Base-by-base conservation (phyloP, 2,329 filamentous ascomycete species). In the Phyllosticta citribraziliensis region DNA sequence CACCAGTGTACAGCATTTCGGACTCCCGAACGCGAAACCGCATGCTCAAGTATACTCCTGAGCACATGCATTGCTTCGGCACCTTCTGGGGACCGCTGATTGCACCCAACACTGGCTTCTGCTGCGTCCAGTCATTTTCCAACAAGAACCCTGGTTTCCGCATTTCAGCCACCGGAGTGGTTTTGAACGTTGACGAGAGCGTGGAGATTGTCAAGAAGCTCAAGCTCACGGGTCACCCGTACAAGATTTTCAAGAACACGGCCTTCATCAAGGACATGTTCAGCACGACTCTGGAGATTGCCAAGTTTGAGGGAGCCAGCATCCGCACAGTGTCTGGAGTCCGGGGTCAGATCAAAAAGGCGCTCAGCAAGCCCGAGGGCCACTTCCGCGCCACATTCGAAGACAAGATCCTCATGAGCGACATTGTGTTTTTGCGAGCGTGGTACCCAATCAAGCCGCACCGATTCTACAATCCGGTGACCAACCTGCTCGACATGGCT, bases 241-340 rank as follows among this genome's bases (percentile, higher is more conserved):
- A 94, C 82, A 97, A 97, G 78, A 95, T 97, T 75, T 97, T 95
- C 84, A 96, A 96, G 77, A 99, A 99, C 79, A 99, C 94, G 0
- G 92, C 94, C 50, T 99, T 99, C 73, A 91, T 99, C 78, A 95
- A 94, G 75, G 91, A 96, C 77, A 99, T 99, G 94, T 99, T 99
- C 81, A 91, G 85, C 71, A 87, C 88, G 0, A 82, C 91, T 0
- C 85, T 99, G 52, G 94, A 99, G 73, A 94, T 99, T 66, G 93
- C 94, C 69, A 99, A 97, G 73, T 99, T 99, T 70, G 94, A 99
- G 78, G 94, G 94, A 62, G 94, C 94, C 10, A 86, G 89, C 61
- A 93, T 99, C 77, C 91, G 92, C 71, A 99, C 95, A 0, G 95
- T 99, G 24, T 97, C 92, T 0, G 95, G 95, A 58, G 86, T 99